phyloP scores from a whole-genome alignment of 108 stramenopile genomes.

The Fragilaria radians region DNA sequence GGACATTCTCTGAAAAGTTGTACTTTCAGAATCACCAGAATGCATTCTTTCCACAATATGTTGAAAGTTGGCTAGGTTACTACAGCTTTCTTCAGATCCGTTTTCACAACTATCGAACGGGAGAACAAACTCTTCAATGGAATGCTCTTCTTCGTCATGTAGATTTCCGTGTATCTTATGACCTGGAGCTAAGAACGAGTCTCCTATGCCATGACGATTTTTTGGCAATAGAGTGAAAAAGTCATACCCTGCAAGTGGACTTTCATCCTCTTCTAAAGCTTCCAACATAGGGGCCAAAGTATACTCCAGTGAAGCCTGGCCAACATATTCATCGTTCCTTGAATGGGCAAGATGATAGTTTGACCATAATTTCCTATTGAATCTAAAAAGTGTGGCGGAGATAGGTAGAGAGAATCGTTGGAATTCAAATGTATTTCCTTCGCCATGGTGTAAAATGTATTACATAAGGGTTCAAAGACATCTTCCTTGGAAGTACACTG shows the following conservation, averaged over 20 bases:
- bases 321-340: too few relatives aligned
- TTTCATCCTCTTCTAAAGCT: neutral
- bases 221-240: neutral
- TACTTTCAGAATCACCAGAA: neutral
- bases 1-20: neutral
- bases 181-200: conserved; percentile 25
- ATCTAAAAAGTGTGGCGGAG: too few relatives aligned
- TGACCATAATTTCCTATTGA: too few relatives aligned
- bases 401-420: too few relatives aligned
- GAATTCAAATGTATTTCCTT: too few relatives aligned
- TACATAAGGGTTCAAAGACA: too few relatives aligned
- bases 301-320: neutral
- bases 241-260: neutral
- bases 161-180: neutral
- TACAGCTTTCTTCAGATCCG: neutral
- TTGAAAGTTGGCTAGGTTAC: neutral
- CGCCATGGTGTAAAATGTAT: too few relatives aligned
- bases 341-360: too few relatives aligned
- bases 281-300: neutral
- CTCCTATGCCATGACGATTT: too few relatives aligned
- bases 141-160: neutral
- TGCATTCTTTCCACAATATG: neutral
- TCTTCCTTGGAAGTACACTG: too few relatives aligned
- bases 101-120: conserved; percentile 9
- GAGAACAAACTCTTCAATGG: conserved; percentile 21